Conservation (phyloP, 2,329 filamentous ascomycete species). For the Geosmithia putterillii region DNA sequence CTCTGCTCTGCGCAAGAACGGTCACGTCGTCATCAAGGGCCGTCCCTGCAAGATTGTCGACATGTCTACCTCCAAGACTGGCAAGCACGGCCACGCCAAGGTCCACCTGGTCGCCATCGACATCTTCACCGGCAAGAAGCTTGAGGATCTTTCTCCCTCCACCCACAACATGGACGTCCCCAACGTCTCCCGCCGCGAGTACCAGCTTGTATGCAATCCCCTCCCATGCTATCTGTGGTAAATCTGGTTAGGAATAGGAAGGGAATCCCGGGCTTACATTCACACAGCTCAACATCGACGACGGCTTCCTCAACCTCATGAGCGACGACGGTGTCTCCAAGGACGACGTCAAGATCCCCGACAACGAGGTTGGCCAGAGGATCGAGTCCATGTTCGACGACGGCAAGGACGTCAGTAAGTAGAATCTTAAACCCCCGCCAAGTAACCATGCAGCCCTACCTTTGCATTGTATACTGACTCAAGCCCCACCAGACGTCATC, state of each 20-base stretch:
- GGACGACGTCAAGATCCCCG: slow-evolving; percentile 90
- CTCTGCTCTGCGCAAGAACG: slow-evolving; percentile 99
- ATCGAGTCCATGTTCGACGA: slow-evolving; percentile 74
- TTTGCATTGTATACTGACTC: slow-evolving; percentile 9
- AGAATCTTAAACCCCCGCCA: neutral
- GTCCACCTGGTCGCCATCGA: slow-evolving; percentile 96
- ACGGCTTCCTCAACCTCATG: slow-evolving; percentile 93
- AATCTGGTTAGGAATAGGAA: too few relatives aligned
- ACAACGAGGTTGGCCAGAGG: slow-evolving; percentile 71
- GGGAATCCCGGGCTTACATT: slow-evolving; percentile 7
- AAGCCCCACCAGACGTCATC: slow-evolving; percentile 59
- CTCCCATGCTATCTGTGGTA: slow-evolving; percentile 3
- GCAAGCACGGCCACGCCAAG: slow-evolving; percentile 99
- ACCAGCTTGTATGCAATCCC: slow-evolving; percentile 77
- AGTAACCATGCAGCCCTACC: neutral
- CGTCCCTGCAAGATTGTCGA: slow-evolving; percentile 99
- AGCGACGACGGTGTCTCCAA: slow-evolving; percentile 74
- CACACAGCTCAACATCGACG: slow-evolving; percentile 71
- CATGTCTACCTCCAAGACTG: slow-evolving; percentile 99
- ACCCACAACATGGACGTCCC: slow-evolving; percentile 98
- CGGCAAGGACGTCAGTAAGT: slow-evolving; percentile 91
- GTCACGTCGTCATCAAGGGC: slow-evolving; percentile 94
- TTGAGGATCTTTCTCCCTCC: slow-evolving; percentile 96
- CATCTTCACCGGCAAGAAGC: slow-evolving; percentile 99
- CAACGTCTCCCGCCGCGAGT: slow-evolving; percentile 81